These are phyloP conservation scores for Boletus bicolor DNA, from an alignment of 768 basidiomycete genomes.

Conservation along the genomic window DNA sequence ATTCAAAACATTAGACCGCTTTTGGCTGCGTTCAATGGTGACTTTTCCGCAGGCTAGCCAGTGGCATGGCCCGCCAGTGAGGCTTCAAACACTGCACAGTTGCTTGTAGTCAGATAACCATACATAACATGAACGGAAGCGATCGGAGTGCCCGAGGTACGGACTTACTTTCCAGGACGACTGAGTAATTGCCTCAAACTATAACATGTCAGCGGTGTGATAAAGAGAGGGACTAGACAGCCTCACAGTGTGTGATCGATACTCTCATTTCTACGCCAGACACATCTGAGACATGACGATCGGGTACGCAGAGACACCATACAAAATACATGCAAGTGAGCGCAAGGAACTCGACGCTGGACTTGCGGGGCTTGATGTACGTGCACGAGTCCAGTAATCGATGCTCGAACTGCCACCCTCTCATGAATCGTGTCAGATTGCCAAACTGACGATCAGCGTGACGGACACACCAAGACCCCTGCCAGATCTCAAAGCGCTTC, in stretches of 20 bases:
- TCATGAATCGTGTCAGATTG: slow-evolving; percentile 39
- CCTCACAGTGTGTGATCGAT: not conserved
- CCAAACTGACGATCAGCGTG: slow-evolving; percentile 48
- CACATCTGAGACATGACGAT: slow-evolving; percentile 2
- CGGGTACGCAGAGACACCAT: not conserved
- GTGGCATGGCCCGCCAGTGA: no score
- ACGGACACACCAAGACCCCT: slow-evolving; percentile 49
- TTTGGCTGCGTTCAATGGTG: no score
- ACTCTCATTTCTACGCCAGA: not conserved
- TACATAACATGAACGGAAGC: no score
- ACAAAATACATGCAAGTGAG: not conserved
- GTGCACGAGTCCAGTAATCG: not conserved
- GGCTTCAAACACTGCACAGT: no score
- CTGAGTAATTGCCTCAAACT: no score
- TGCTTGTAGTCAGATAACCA: no score
- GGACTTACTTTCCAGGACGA: no score
- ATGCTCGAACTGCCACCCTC: not conserved
- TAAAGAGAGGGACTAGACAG: not conserved
- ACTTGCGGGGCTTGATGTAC: slow-evolving; percentile 18
- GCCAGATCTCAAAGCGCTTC: slow-evolving; percentile 44
- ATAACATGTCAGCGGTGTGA: no score
- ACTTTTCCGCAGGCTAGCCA: no score
- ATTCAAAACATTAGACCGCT: no score
- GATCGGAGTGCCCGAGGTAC: no score
- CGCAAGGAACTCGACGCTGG: not conserved